phyloP scores from a whole-genome alignment of 1,284 basidiomycete species.

The Papiliotrema nemorosa region DNA sequence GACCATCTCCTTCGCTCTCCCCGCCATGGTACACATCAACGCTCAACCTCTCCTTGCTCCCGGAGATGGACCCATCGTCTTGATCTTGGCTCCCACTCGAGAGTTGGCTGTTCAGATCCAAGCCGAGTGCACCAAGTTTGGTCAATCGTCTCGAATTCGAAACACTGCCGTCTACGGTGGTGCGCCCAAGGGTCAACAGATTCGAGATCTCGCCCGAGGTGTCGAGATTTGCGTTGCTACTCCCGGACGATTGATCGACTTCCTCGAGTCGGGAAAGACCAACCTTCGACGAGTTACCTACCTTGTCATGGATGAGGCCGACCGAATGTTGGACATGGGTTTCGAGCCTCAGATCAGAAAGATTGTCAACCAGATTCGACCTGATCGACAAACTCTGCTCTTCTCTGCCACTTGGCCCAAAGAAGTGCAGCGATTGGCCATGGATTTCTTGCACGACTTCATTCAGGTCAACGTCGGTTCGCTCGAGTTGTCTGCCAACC shows the following conservation, averaged over 20 bases:
- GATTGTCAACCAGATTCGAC: conserved; percentile 93
- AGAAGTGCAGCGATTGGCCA: conserved; percentile 95
- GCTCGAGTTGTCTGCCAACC: conserved; percentile 96
- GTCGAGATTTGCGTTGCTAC: conserved; percentile 98
- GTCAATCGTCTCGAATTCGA: conserved; percentile 92
- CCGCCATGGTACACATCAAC: conserved; percentile 99
- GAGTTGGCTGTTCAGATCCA: conserved; percentile 99
- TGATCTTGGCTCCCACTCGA: conserved; percentile 95
- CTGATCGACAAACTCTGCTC: conserved; percentile 91
- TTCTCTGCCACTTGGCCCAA: conserved; percentile 99
- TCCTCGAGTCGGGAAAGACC: conserved; percentile 92
- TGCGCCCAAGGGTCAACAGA: conserved; percentile 97
- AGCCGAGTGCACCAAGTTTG: conserved; percentile 97
- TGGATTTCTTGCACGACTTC: conserved; percentile 93
- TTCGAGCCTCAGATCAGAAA: conserved; percentile 99
- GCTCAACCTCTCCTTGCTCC: conserved; percentile 91
- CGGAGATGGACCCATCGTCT: conserved; percentile 94
- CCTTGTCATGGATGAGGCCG: conserved; percentile 98
- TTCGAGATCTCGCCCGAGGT: conserved; percentile 93
- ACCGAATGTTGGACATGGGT: conserved; percentile 60
- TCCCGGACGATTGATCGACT: conserved; percentile 92
- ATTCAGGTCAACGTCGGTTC: conserved; percentile 99
- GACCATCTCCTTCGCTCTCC: conserved; percentile 96
- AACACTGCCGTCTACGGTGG: conserved; percentile 99
- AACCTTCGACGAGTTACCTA: conserved; percentile 95